Evolutionary conservation across 2,329 filamentous ascomycete genomes (phyloP).

Genomic region (Pseudopithomyces maydicus): DNA sequence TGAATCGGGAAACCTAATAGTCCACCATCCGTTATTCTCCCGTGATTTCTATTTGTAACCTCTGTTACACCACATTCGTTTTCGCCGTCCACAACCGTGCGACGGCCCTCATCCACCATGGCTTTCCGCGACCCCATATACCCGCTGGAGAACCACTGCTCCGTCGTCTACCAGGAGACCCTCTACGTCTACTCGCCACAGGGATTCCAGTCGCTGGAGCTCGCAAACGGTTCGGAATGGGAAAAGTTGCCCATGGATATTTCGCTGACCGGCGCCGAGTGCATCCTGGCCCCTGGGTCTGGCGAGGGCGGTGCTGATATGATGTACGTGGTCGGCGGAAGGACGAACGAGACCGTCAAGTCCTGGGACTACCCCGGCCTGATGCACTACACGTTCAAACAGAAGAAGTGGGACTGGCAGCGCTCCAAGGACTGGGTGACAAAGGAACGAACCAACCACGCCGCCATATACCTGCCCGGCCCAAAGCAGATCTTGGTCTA

Average conservation of each 20-base stretch:
- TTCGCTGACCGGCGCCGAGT: constrained; percentile 74
- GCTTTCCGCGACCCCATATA: constrained; percentile 71
- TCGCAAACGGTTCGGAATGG: constrained; percentile 76
- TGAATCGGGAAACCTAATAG: constrained; percentile 28
- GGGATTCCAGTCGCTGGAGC: constrained; percentile 74
- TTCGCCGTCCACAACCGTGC: constrained; percentile 12
- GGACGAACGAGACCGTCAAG: constrained; percentile 39
- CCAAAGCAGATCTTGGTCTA: constrained; percentile 79
- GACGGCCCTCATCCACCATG: constrained; percentile 57
- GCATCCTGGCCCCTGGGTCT: constrained; percentile 69
- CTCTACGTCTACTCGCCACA: constrained; percentile 81
- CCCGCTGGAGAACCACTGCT: constrained; percentile 78
- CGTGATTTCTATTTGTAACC: constrained; percentile 23
- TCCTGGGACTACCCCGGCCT: constrained; percentile 70
- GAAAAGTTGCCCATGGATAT: constrained; percentile 66
- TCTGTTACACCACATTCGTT: constrained; percentile 22
- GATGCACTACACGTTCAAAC: constrained; percentile 68
- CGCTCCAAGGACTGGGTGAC: constrained; percentile 57
- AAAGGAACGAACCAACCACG: constrained; percentile 75
- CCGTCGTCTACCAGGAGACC: constrained; percentile 77
- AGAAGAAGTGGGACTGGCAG: constrained; percentile 64
- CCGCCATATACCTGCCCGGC: constrained; percentile 73
- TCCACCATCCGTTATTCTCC: constrained; percentile 22
- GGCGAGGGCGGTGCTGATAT: constrained; percentile 65
- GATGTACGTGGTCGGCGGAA: constrained; percentile 82